phyloP scores from a whole-genome alignment of 148 eudicot species.

The Suaeda aralocaspica region DNA sequence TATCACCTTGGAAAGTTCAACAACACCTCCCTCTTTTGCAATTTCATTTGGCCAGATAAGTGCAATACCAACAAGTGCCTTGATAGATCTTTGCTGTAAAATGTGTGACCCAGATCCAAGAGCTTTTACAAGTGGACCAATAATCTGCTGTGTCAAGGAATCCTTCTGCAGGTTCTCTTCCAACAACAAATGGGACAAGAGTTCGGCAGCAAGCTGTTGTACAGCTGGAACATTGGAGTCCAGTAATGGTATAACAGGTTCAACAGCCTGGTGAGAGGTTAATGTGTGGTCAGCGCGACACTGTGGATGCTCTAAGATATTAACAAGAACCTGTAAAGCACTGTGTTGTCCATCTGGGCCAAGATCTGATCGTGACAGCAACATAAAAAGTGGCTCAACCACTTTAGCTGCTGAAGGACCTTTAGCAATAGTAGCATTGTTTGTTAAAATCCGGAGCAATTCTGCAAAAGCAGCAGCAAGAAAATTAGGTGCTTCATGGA shows the following conservation, averaged over 20 bases:
- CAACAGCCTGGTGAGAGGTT: slow-evolving; percentile 78
- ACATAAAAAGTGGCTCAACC: slow-evolving; percentile 74
- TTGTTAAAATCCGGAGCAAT: slow-evolving; percentile 83
- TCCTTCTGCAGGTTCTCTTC: slow-evolving; percentile 92
- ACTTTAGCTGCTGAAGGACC: slow-evolving; percentile 91
- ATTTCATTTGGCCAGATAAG: slow-evolving; percentile 92
- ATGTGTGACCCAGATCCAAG: slow-evolving; percentile 80
- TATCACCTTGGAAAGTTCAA: slow-evolving; percentile 83
- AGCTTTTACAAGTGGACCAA: slow-evolving; percentile 76
- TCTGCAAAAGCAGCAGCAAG: slow-evolving; percentile 87
- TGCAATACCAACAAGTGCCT: slow-evolving; percentile 80
- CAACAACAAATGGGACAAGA: slow-evolving; percentile 70
- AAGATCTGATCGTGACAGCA: slow-evolving; percentile 73
- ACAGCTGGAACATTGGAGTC: slow-evolving; percentile 80
- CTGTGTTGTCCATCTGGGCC: slow-evolving; percentile 97
- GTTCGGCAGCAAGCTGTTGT: slow-evolving; percentile 91
- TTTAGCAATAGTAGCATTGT: slow-evolving; percentile 89
- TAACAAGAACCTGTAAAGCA: slow-evolving; percentile 87
- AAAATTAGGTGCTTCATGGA: slow-evolving; percentile 93
- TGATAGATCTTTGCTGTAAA: slow-evolving; percentile 85
- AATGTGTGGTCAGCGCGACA: slow-evolving; percentile 71
- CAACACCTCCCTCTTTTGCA: slow-evolving; percentile 93
- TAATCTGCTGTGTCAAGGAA: slow-evolving; percentile 66
- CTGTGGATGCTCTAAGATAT: slow-evolving; percentile 83
- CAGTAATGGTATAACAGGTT: slow-evolving; percentile 80